A percentile compares a stretch with the other conserved stretches of the same genome.
phyloP scores from a whole-genome alignment of 179 eudicot genomes.

The Spergularia azorica region DNA sequence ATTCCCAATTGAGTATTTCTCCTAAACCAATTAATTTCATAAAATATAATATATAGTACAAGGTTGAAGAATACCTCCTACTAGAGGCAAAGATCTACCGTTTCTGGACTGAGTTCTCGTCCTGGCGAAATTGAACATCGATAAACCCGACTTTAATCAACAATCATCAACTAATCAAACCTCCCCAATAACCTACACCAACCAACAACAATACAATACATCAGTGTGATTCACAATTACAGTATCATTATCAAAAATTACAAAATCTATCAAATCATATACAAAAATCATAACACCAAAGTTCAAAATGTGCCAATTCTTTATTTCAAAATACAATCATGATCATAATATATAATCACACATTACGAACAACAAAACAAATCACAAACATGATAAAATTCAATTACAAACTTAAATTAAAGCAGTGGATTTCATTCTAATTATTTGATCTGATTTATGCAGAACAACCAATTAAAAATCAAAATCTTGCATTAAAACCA shows the following conservation, averaged over 20 bases:
- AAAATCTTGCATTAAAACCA: not conserved
- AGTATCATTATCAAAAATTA: not conserved
- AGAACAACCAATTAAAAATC: not conserved
- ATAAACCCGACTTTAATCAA: slow-evolving; percentile 24
- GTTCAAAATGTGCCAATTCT: not conserved
- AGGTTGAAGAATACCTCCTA: slow-evolving; percentile 38
- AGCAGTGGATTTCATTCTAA: too few species aligned
- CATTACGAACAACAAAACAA: not conserved
- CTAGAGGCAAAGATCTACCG: slow-evolving; percentile 59
- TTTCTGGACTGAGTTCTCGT: slow-evolving; percentile 67
- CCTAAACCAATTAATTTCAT: not conserved
- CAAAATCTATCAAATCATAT: too few species aligned
- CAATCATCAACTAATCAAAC: slow-evolving; percentile 19
- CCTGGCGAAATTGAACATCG: slow-evolving; percentile 54
- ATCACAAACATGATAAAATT: not conserved
- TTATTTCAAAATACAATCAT: not conserved
- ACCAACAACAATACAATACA: not conserved
- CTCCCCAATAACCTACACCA: slow-evolving; percentile 14
- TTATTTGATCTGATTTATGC: too few species aligned
- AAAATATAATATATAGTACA: not conserved
- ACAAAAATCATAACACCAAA: too few species aligned
- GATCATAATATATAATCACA: not conserved
- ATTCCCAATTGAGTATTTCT: not conserved
- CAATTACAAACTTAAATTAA: not conserved
- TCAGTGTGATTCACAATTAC: not conserved